Evolutionary conservation across 78 protist species (phyloP).

Genomic region (Emiliania huxleyi): DNA sequence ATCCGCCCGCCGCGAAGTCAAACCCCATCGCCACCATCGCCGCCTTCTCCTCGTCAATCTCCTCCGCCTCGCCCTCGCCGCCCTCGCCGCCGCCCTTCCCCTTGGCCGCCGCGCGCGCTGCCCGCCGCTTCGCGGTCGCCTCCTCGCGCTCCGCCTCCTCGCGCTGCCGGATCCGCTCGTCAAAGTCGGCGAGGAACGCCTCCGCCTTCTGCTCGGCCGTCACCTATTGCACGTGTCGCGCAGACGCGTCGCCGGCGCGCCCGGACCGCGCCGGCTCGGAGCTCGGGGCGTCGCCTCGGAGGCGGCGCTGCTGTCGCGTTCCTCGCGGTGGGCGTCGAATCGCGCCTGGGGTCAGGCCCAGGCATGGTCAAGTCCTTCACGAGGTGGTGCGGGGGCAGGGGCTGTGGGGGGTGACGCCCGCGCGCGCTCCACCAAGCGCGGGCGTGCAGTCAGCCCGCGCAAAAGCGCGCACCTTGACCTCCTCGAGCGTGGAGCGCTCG

Average conservation of each 20-base stretch:
- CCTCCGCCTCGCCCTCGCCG: background rate
- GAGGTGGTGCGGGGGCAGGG: too few relatives aligned
- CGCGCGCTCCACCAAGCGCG: too few relatives aligned
- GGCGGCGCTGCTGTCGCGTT: background rate
- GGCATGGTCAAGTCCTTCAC: too few relatives aligned
- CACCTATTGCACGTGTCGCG: too few relatives aligned
- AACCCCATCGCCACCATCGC: background rate
- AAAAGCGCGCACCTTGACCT: too few relatives aligned
- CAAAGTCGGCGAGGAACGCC: background rate
- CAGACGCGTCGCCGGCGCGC: too few relatives aligned
- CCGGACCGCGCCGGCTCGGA: too few relatives aligned
- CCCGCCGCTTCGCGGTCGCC: background rate
- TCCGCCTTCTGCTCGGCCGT: background rate
- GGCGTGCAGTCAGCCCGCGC: too few relatives aligned
- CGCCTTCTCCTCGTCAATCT: background rate
- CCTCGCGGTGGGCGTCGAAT: background rate
- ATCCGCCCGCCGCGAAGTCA: background rate
- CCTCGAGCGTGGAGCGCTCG: slow-evolving; percentile 17
- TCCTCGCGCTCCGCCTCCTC: background rate
- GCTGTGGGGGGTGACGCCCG: too few relatives aligned
- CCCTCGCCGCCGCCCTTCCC: background rate
- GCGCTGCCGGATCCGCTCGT: background rate
- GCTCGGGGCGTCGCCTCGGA: too few relatives aligned
- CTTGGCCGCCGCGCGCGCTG: background rate
- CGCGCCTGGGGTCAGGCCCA: too few relatives aligned